phyloP scores from a whole-genome alignment of 73 alveolate genomes.

The Symbiodinium natans region DNA sequence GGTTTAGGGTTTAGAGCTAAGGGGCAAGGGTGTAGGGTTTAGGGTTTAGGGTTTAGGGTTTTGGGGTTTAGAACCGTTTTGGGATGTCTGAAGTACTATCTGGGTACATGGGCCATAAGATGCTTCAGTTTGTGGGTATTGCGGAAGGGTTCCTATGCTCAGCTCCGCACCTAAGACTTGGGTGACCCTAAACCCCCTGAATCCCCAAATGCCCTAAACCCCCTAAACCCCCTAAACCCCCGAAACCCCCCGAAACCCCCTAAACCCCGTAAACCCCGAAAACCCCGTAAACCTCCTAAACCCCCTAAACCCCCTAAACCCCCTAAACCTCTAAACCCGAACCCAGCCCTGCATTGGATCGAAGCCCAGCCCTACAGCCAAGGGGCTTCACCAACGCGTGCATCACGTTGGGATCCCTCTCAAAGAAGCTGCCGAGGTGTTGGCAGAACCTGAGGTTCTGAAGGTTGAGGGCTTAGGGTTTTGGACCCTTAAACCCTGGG shows the following conservation, averaged over 20 bases:
- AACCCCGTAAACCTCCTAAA: background rate
- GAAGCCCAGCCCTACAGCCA: background rate
- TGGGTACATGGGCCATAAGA: no score
- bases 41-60: background rate
- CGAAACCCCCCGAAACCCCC: no score
- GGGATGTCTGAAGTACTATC: no score
- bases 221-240: no score
- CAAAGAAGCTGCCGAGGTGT: constrained; percentile 55
- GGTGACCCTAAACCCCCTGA: no score
- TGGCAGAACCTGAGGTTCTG: constrained; percentile 37
- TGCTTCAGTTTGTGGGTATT: no score
- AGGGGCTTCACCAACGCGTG: constrained; percentile 43
- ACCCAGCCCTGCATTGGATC: background rate
- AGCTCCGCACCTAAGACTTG: no score
- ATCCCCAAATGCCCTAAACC: no score
- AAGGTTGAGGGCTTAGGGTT: background rate
- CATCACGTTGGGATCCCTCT: constrained; percentile 64
- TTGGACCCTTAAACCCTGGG: no score
- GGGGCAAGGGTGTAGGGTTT: background rate
- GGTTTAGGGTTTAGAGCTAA: background rate
- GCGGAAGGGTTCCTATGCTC: no score
- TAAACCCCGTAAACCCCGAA: background rate
- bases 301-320: no score
- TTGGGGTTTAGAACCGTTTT: no score
- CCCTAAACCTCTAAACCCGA: background rate